Evolutionary conservation across 345 rosid genomes (phyloP).

Genomic region (Clausena lansium): DNA sequence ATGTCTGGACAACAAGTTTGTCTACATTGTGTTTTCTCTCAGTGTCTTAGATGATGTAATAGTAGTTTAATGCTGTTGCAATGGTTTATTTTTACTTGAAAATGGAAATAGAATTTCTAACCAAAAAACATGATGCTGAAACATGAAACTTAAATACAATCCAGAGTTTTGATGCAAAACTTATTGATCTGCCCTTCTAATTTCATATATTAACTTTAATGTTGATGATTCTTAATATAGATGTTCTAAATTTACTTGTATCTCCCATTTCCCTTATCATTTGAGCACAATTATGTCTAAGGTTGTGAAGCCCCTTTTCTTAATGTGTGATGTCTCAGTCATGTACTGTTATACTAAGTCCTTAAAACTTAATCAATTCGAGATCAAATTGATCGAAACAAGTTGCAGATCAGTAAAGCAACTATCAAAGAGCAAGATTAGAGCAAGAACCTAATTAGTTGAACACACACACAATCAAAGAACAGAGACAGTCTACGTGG

Average conservation of each 20-base stretch:
- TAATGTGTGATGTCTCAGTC: not conserved
- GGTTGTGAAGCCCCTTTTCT: not conserved
- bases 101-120: not conserved
- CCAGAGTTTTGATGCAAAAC: not conserved
- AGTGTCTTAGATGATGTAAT: not conserved
- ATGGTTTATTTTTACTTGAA: not conserved
- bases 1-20: not conserved
- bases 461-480: too few relatives aligned
- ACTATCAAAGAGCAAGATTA: too few relatives aligned
- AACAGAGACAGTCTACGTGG: too few relatives aligned
- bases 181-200: not conserved
- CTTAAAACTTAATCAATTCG: too few relatives aligned
- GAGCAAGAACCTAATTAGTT: too few relatives aligned
- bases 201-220: not conserved
- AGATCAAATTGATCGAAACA: too few relatives aligned
- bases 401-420: too few relatives aligned
- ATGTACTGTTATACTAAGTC: too few relatives aligned
- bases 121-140: not conserved
- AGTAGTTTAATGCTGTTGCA: not conserved
- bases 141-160: not conserved
- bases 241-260: not conserved
- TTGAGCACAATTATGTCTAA: not conserved
- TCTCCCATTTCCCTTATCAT: not conserved
- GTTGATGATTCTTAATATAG: not conserved
- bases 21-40: too few relatives aligned